Percentiles rank a stretch among this genome's conserved stretches.
Conservation (phyloP, 2,329 filamentous ascomycete genomes). For the Fusarium equiseti region DNA sequence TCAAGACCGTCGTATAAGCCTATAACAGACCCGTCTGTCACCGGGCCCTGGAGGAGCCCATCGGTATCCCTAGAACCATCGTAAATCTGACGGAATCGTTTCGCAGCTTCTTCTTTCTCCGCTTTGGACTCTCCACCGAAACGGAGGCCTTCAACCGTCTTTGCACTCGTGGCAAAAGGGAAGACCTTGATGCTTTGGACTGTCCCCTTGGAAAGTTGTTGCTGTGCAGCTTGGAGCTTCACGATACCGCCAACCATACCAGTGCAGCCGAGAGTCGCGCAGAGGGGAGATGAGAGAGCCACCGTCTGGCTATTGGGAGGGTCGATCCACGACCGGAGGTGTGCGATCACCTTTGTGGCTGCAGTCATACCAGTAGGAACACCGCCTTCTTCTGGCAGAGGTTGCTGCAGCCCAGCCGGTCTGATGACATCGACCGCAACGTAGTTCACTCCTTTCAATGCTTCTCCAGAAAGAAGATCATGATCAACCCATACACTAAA, state of each 20-base stretch:
- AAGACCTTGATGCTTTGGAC: slow-evolving; percentile 79
- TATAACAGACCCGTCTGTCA: slow-evolving; percentile 90
- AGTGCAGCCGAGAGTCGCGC: slow-evolving; percentile 76
- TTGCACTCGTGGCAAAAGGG: slow-evolving; percentile 76
- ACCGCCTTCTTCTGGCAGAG: slow-evolving; percentile 75
- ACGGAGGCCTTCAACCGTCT: slow-evolving; percentile 74
- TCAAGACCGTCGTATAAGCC: slow-evolving; percentile 67
- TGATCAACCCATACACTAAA: slow-evolving; percentile 88
- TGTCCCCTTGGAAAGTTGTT: slow-evolving; percentile 74
- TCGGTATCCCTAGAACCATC: slow-evolving; percentile 65
- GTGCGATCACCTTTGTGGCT: slow-evolving; percentile 76
- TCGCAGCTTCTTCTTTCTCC: slow-evolving; percentile 81
- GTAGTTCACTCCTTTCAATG: slow-evolving; percentile 81
- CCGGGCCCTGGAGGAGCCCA: slow-evolving; percentile 81
- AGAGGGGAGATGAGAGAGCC: slow-evolving; percentile 83
- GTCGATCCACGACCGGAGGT: slow-evolving; percentile 83
- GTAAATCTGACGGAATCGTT: slow-evolving; percentile 79
- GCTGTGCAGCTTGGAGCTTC: slow-evolving; percentile 85
- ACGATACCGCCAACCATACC: slow-evolving; percentile 87
- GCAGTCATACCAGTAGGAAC: slow-evolving; percentile 60
- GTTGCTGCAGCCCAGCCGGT: slow-evolving; percentile 80
- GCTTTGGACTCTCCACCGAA: slow-evolving; percentile 90
- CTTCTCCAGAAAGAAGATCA: slow-evolving; percentile 77
- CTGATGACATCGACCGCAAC: slow-evolving; percentile 88
- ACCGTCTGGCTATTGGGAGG: slow-evolving; percentile 84